Evolutionary conservation across 2,329 filamentous ascomycete species (phyloP), one percentile per base, ranked within the genome.

Genomic region (Pseudogymnoascus destructans): DNA sequence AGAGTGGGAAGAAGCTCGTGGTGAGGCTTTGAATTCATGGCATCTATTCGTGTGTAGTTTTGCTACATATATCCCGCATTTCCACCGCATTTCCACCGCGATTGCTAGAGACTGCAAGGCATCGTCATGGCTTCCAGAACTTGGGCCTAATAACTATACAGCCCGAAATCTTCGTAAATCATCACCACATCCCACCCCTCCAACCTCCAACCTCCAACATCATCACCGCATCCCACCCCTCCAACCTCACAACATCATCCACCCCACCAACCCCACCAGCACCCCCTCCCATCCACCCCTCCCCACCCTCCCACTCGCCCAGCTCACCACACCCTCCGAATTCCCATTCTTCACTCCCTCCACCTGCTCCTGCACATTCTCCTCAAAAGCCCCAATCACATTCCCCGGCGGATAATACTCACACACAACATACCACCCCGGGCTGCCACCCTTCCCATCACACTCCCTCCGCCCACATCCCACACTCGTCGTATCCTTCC

Each of bases 381-480:
- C 70, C 33, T 67, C 70, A 59, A 78, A 82, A 62, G 73, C 67
- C 0, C 77, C 80, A 1, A 75, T 66, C 0, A 87, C 73, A 65
- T 89, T 88, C 0, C 85, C 85, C 1, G 75, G 68, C 1, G 85
- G 84, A 73, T 75, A 84, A 70, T 87, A 88, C 71, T 87, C 83
- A 64, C 85, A 89, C 21, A 82, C 82, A 0, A 87, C 72, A 68
- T 79, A 86, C 80, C 81, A 87, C 0, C 81, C 82, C 52, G 57
- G 69, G 63, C 33, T 71, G 0, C 54, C 54, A 15, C 54, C 54
- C 8, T 3, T 56, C 57, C 70, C 71, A 52, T 71, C 68, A 59
- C 76, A 78, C 61, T 73, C 64, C 13, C 70, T 60, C 17, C 64
- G 46, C 2, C 63, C 78, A 63, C 78, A 89, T 0, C 83, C 82